These are phyloP conservation scores for Populus simonii DNA, from an alignment of 345 rosid genomes.

Conservation along the genomic window DNA sequence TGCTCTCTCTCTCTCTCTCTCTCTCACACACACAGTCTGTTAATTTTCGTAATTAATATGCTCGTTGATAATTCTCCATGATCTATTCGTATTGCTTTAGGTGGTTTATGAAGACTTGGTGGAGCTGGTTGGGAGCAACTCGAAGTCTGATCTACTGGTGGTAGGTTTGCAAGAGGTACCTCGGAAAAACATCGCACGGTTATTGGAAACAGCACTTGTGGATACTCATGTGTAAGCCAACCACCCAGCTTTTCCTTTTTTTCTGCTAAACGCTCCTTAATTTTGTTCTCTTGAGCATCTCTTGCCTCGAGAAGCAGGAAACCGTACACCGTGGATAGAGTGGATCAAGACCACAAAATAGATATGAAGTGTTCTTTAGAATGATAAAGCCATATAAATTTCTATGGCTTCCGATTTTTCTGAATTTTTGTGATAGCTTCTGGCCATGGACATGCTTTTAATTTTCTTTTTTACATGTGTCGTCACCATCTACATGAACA, in stretches of 20 bases:
- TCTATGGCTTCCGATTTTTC: neutral
- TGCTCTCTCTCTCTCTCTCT: neutral
- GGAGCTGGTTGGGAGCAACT: constrained; percentile 41
- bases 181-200: constrained; percentile 22
- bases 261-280: neutral
- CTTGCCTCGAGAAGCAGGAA: neutral
- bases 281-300: neutral
- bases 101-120: constrained; percentile 37
- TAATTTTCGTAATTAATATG: no score
- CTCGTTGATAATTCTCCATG: no score
- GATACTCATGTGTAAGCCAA: constrained; percentile 41
- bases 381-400: neutral
- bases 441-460: no score
- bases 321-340: no score
- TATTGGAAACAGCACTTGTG: constrained; percentile 36
- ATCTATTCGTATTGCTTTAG: constrained; percentile 13
- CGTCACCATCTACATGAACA: no score
- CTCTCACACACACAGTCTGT: neutral
- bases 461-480: no score
- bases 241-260: neutral
- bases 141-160: constrained; percentile 42
- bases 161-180: constrained; percentile 58
- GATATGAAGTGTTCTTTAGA: neutral
- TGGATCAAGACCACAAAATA: neutral
- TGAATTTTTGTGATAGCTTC: no score